Conservation (phyloP, 371 early-diverging fungal genomes). For the Mucor sp. region DNA sequence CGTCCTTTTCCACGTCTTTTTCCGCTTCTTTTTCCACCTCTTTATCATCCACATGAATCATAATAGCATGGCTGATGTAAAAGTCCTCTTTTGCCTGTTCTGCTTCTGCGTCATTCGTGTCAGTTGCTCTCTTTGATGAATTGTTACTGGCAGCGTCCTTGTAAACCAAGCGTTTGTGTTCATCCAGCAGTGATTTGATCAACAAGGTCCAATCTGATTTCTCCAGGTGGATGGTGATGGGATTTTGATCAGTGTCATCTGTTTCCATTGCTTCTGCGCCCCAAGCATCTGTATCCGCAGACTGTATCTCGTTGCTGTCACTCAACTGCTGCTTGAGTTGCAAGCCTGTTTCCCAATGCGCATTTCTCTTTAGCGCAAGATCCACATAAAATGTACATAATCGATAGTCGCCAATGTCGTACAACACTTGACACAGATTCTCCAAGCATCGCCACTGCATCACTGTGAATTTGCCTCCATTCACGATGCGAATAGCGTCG, state of each 20-base stretch:
- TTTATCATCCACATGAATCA: neutral
- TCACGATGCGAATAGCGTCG: slow-evolving; percentile 10
- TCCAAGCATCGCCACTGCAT: slow-evolving; percentile 63
- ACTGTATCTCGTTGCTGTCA: too few species aligned
- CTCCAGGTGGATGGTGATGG: slow-evolving; percentile 1
- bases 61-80: neutral
- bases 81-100: neutral
- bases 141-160: neutral
- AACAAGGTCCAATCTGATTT: slow-evolving; percentile 6
- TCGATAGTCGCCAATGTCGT: slow-evolving; percentile 57
- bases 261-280: neutral
- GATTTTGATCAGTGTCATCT: neutral
- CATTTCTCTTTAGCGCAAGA: slow-evolving; percentile 17
- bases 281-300: neutral
- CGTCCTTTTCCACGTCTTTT: neutral
- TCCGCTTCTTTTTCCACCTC: neutral
- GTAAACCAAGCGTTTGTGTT: slow-evolving; percentile 9
- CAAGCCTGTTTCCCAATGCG: slow-evolving; percentile 1
- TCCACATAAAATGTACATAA: slow-evolving; percentile 47
- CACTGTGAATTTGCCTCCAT: slow-evolving; percentile 29
- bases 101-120: neutral
- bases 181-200: slow-evolving; percentile 8
- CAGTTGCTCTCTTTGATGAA: neutral
- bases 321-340: neutral
- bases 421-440: slow-evolving; percentile 56